Percentiles rank a stretch among this genome's conserved stretches.
These are phyloP conservation scores for Ceratocystis eucalypticola DNA, from an alignment of 2,329 filamentous ascomycete genomes.

Conservation along the genomic window DNA sequence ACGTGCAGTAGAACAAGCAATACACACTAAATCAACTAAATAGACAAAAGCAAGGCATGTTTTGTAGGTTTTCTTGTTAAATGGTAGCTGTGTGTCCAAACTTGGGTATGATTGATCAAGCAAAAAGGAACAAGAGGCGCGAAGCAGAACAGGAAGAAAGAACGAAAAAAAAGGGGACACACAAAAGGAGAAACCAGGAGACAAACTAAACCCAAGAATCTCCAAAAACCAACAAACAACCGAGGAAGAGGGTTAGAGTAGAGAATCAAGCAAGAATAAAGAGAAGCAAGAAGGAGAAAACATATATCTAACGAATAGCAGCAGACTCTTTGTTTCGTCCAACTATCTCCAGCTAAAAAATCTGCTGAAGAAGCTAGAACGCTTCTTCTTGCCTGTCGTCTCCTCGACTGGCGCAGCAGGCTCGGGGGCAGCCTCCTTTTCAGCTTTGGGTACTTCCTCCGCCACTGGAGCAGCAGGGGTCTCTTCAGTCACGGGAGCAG, in stretches of 20 bases:
- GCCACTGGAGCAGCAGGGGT: conserved; percentile 22
- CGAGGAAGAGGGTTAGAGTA: conserved; percentile 6
- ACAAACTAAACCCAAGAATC: conserved; percentile 4
- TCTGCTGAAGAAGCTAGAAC: conserved; percentile 16
- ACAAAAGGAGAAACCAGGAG: conserved; percentile 9
- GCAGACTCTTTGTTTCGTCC: background rate
- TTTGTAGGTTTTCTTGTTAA: background rate
- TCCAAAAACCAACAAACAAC: conserved; percentile 5
- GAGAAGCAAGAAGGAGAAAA: background rate
- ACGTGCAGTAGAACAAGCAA: too few relatives aligned
- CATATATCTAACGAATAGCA: background rate
- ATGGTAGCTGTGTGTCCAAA: conserved; percentile 11
- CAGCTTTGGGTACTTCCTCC: conserved; percentile 12
- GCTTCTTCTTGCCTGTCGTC: conserved; percentile 13
- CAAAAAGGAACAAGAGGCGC: conserved; percentile 6
- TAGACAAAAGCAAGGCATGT: background rate
- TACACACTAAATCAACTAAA: background rate
- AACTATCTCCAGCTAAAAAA: conserved; percentile 17
- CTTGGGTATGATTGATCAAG: conserved; percentile 19
- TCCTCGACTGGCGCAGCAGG: background rate
- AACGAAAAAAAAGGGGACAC: conserved; percentile 2
- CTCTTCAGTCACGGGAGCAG: conserved; percentile 30
- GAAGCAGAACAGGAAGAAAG: background rate
- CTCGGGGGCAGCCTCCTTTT: conserved; percentile 2
- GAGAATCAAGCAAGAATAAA: conserved; percentile 7